These are phyloP conservation scores for Ophiostoma sp. DNA, from an alignment of 2,329 filamentous ascomycete genomes.

Conservation along the genomic window DNA sequence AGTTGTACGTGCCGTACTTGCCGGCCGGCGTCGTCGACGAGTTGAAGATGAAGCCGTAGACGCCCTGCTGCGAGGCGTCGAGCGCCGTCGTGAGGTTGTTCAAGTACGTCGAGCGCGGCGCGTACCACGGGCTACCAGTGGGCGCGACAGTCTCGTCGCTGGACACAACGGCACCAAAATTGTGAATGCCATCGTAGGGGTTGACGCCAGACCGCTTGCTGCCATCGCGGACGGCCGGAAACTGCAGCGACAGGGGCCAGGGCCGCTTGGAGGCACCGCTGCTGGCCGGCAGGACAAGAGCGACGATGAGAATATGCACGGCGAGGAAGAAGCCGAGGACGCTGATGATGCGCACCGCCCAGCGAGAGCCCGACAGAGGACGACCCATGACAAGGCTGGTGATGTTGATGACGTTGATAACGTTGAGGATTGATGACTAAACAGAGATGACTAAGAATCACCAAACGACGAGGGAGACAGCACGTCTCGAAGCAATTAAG, in stretches of 20 bases:
- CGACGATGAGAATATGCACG: slow-evolving; percentile 15
- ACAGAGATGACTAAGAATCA: too few relatives aligned
- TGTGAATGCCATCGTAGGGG: slow-evolving; percentile 14
- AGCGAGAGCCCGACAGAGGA: slow-evolving; percentile 12
- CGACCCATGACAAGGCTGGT: neutral
- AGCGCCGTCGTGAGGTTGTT: slow-evolving; percentile 32
- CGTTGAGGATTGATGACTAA: neutral
- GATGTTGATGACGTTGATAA: neutral
- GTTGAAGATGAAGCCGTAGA: slow-evolving; percentile 71
- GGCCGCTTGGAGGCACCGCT: slow-evolving; percentile 9
- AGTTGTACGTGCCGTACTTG: slow-evolving; percentile 65
- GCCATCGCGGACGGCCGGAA: slow-evolving; percentile 12
- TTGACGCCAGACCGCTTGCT: slow-evolving; percentile 15
- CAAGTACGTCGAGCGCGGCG: slow-evolving; percentile 29
- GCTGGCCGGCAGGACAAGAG: neutral
- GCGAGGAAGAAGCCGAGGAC: slow-evolving; percentile 19
- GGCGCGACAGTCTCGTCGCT: slow-evolving; percentile 12
- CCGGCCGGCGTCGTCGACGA: slow-evolving; percentile 52
- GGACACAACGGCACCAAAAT: neutral
- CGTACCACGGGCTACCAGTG: slow-evolving; percentile 29
- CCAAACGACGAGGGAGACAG: neutral
- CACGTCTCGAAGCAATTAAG: neutral
- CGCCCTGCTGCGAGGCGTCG: slow-evolving; percentile 38
- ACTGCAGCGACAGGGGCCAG: slow-evolving; percentile 20
- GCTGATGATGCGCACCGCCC: slow-evolving; percentile 20